Evolutionary conservation across 164 flowering plant genomes (phyloP).

Genomic region (Warburgia ugandensis): DNA sequence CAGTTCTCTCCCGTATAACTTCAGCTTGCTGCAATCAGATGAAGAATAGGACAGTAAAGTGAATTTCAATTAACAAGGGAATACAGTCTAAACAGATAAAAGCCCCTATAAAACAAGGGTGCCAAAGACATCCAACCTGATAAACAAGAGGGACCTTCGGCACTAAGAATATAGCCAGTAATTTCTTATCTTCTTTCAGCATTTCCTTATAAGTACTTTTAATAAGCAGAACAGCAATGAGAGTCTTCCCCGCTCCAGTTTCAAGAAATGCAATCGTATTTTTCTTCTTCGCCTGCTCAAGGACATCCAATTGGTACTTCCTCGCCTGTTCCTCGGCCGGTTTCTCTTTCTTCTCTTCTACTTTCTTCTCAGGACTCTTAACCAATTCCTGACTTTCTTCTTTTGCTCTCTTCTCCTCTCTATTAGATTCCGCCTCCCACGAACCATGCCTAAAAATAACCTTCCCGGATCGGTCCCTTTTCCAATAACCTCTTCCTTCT

Average conservation of each 20-base stretch:
- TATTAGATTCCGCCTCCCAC: conserved; percentile 55
- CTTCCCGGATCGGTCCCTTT: conserved; percentile 68
- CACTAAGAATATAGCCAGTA: conserved; percentile 90
- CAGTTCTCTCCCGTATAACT: conserved; percentile 84
- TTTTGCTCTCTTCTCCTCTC: conserved; percentile 31
- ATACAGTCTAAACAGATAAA: neutral
- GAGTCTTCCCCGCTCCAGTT: conserved; percentile 96
- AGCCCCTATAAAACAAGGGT: neutral
- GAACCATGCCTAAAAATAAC: conserved; percentile 56
- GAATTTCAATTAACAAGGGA: neutral
- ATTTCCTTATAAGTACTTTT: conserved; percentile 51
- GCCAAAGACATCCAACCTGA: conserved; percentile 37
- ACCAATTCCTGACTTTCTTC: conserved; percentile 28
- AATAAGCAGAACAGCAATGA: conserved; percentile 92
- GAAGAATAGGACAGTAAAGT: neutral
- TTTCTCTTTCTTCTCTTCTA: conserved; percentile 45
- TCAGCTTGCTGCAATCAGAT: conserved; percentile 81
- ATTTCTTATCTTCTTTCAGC: conserved; percentile 58
- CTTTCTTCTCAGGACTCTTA: conserved; percentile 35
- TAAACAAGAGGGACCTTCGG: conserved; percentile 98
- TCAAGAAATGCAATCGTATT: conserved; percentile 99
- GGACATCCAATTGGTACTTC: conserved; percentile 89
- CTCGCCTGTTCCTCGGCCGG: conserved; percentile 76
- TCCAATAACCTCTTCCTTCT: conserved; percentile 86
- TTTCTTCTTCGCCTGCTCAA: conserved; percentile 86